Conservation (phyloP, 106 monocot genomes). For the Narthecium ossifragum region DNA sequence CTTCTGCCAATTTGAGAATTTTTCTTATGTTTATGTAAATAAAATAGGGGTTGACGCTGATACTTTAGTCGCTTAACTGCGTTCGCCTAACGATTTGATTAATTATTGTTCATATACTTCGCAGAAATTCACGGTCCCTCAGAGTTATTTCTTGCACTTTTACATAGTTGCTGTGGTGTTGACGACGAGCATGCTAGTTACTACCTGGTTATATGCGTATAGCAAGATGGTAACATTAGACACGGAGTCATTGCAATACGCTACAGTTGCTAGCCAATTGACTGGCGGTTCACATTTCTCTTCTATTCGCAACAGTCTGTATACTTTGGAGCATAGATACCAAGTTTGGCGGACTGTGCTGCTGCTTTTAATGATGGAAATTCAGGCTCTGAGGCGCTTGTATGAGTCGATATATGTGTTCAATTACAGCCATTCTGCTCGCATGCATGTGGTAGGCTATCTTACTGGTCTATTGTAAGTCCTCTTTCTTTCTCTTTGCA, state of each 20-base stretch:
- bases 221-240: slow-evolving; percentile 30
- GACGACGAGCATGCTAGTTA: slow-evolving; percentile 29
- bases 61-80: not conserved
- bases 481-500: not conserved
- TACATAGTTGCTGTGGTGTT: slow-evolving; percentile 36
- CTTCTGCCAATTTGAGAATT: not conserved
- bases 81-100: not conserved
- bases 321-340: slow-evolving; percentile 8
- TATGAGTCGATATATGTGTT: slow-evolving; percentile 69
- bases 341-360: slow-evolving; percentile 53
- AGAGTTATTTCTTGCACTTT: slow-evolving; percentile 63
- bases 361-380: slow-evolving; percentile 73
- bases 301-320: slow-evolving; percentile 16
- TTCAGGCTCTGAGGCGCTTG: slow-evolving; percentile 61
- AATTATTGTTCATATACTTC: slow-evolving; percentile 4
- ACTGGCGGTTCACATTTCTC: slow-evolving; percentile 34
- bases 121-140: slow-evolving; percentile 61
- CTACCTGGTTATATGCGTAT: slow-evolving; percentile 56
- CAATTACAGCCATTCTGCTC: slow-evolving; percentile 50
- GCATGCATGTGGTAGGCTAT: slow-evolving; percentile 74
- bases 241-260: slow-evolving; percentile 17
- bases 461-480: slow-evolving; percentile 74
- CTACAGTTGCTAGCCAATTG: slow-evolving; percentile 35
- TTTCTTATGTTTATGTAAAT: not conserved
- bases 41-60: too few species aligned